Evolutionary conservation across 306 rosid genomes (phyloP).

Genomic region (Begonia fuchsioides): DNA sequence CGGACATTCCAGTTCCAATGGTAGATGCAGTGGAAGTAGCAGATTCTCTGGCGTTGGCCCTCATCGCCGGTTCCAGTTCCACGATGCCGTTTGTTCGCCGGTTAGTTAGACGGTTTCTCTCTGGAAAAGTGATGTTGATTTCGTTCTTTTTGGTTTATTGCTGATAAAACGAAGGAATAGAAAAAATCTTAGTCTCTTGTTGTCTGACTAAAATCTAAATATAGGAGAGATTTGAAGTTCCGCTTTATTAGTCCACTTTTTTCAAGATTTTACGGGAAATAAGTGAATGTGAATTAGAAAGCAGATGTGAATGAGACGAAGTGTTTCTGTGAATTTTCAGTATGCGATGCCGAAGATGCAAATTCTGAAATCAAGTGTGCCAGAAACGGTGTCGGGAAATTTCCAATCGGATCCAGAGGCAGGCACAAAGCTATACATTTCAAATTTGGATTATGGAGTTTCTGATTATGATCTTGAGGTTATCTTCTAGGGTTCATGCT

Average conservation of each 20-base stretch:
- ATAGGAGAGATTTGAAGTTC: too few relatives aligned
- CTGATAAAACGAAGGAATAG: constrained; percentile 4
- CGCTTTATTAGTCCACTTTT: too few relatives aligned
- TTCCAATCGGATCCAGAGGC: constrained; percentile 1
- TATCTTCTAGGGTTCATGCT: too few relatives aligned
- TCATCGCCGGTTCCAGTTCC: constrained; percentile 12
- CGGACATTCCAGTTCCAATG: not conserved
- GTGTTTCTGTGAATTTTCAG: not conserved
- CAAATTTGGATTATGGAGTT: constrained; percentile 25
- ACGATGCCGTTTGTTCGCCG: constrained; percentile 1
- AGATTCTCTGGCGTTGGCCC: constrained; percentile 10
- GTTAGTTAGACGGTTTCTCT: constrained; percentile 1
- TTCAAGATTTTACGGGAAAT: too few relatives aligned
- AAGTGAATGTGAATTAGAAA: too few relatives aligned
- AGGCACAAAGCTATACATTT: constrained; percentile 22
- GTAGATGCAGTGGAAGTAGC: constrained; percentile 3
- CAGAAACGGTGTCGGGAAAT: not conserved
- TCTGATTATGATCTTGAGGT: constrained; percentile 25
- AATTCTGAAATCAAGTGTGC: not conserved
- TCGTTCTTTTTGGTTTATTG: constrained; percentile 1
- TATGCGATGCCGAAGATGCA: constrained; percentile 6
- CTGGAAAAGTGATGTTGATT: not conserved
- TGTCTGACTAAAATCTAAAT: too few relatives aligned
- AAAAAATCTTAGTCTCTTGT: not conserved
- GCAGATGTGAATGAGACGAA: too few relatives aligned